Evolutionary conservation across 148 eudicot species (phyloP), one percentile per base, ranked within the genome.

Genomic region (Rhododendron griersonianum): DNA sequence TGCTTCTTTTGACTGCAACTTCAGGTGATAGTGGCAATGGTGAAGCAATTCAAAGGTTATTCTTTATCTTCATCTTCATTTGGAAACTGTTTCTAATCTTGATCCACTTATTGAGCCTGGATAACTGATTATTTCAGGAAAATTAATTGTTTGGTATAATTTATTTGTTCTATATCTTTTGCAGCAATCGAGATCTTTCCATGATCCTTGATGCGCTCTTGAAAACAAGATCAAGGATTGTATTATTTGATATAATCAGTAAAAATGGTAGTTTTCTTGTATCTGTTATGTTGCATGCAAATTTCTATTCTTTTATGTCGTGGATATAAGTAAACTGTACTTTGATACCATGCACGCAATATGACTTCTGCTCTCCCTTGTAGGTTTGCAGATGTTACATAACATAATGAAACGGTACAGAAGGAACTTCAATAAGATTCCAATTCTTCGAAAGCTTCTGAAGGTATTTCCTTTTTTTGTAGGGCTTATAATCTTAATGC

Each of bases 381-480:
- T 86, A 97, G 99, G 99, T 89, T 89, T 94, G 93, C 99, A 97
- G 89, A 95, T 97, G 99, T 87, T 97, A 69, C 99, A 97, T 90
- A 94, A 93, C 85, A 94, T 97, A 91, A 86, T 97, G 95, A 97
- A 97, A 92, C 91, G 91, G 80, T 95, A 89, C 63, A 93, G 98
- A 85, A 90, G 88, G 84, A 94, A 93, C 86, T 95, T 92, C 84
- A 93, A 89, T 69, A 94, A 93, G 91, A 95, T 94, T 87, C 98
- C 98, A 25, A 97, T 97, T 55, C 91, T 95, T 48, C 92, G 99
- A 65, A 97, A 97, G 94, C 96, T 97, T 90, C 98, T 97, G 57
- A 97, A 93, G 98, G 98, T 97, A 67, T 67, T 2, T 67, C 87
- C 37, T 15, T 30, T 19, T 33, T 50, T 51, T 30, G 41, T 19